Evolutionary conservation across 2,329 filamentous ascomycete species (phyloP).

Genomic region (Herpotrichia juniperi): DNA sequence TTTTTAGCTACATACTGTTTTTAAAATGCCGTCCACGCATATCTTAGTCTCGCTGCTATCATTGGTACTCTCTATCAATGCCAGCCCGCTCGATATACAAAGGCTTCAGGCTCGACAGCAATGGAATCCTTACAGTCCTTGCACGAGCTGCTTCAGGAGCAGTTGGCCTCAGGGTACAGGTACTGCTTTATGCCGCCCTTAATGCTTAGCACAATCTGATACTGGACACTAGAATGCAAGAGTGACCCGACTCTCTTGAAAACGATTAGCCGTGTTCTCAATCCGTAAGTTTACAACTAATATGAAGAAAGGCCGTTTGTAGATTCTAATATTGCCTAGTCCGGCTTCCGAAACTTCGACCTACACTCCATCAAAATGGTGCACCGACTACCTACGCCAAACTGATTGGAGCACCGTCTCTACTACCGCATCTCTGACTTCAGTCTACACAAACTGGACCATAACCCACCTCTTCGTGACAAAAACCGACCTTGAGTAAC

Average conservation of each 20-base stretch:
- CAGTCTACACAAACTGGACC: slow-evolving; percentile 15
- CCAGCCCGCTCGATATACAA: slow-evolving; percentile 9
- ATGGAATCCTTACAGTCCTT: slow-evolving; percentile 14
- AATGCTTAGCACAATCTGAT: background rate
- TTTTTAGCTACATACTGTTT: background rate
- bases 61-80: slow-evolving; percentile 1
- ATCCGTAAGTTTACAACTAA: slow-evolving; percentile 24
- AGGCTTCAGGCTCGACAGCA: background rate
- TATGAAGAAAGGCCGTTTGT: too few relatives aligned
- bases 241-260: slow-evolving; percentile 10
- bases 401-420: slow-evolving; percentile 11
- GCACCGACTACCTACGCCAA: slow-evolving; percentile 15
- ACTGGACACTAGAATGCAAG: slow-evolving; percentile 14
- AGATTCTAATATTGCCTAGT: too few relatives aligned
- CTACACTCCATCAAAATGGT: slow-evolving; percentile 19
- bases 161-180: slow-evolving; percentile 20
- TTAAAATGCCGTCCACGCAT: background rate
- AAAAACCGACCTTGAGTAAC: slow-evolving; percentile 16
- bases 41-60: slow-evolving; percentile 6
- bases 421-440: slow-evolving; percentile 6
- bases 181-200: background rate
- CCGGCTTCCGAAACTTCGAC: slow-evolving; percentile 19
- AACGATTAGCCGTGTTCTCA: slow-evolving; percentile 16
- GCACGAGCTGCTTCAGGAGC: slow-evolving; percentile 16
- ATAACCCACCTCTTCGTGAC: slow-evolving; percentile 19